Evolutionary conservation across 371 early-diverging fungal species (phyloP).

Genomic region (Apophysomyces sp.): DNA sequence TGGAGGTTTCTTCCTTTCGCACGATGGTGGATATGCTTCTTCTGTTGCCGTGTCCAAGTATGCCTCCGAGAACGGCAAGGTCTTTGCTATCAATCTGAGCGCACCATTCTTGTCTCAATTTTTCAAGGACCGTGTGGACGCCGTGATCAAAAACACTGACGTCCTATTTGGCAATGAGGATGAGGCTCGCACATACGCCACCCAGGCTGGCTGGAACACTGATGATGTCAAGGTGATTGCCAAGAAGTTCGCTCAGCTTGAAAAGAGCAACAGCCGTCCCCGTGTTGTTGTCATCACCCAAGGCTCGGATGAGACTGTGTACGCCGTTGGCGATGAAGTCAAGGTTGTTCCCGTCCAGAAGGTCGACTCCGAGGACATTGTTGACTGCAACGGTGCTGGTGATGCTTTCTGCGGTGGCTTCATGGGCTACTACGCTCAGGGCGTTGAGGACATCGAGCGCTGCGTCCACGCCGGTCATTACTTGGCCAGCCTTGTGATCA

Average conservation of each 20-base stretch:
- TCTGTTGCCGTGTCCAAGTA: constrained; percentile 86
- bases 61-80: constrained; percentile 71
- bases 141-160: constrained; percentile 82
- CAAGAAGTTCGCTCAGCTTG: constrained; percentile 75
- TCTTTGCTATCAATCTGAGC: constrained; percentile 89
- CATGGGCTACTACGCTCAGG: constrained; percentile 80
- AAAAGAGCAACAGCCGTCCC: constrained; percentile 76
- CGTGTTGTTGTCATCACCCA: constrained; percentile 94
- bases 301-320: constrained; percentile 77
- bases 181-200: constrained; percentile 87
- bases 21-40: constrained; percentile 63
- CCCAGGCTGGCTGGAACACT: constrained; percentile 65
- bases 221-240: constrained; percentile 80
- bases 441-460: constrained; percentile 52
- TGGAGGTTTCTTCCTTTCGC: constrained; percentile 92
- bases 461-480: constrained; percentile 90
- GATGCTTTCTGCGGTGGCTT: constrained; percentile 97
- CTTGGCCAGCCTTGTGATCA: constrained; percentile 88
- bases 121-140: constrained; percentile 83
- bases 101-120: constrained; percentile 95
- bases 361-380: constrained; percentile 71
- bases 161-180: constrained; percentile 95
- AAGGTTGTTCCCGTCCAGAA: constrained; percentile 71
- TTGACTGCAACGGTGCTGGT: constrained; percentile 97
- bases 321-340: constrained; percentile 62